phyloP scores from a whole-genome alignment of 2,329 filamentous ascomycete genomes.

The Aspergillus ibericus region DNA sequence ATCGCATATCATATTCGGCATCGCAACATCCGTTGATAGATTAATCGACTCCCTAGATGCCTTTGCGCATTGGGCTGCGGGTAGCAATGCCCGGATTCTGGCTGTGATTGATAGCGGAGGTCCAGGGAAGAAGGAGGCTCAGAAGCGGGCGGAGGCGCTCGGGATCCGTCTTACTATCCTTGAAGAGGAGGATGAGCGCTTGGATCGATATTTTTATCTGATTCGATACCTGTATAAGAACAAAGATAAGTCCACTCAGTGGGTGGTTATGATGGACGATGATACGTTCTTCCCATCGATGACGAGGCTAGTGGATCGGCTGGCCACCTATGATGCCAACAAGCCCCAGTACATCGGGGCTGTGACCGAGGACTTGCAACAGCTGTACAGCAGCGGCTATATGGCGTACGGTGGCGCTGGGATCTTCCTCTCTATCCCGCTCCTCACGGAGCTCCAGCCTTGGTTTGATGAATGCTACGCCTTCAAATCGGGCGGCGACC shows the following conservation, averaged over 20 bases:
- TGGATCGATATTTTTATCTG: slow-evolving; percentile 55
- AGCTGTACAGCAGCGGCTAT: slow-evolving; percentile 50
- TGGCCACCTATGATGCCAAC: slow-evolving; percentile 48
- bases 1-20: slow-evolving; percentile 53
- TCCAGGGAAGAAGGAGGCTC: slow-evolving; percentile 18
- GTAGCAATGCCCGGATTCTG: slow-evolving; percentile 50
- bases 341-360: slow-evolving; percentile 54
- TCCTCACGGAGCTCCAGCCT: slow-evolving; percentile 48
- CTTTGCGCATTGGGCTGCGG: slow-evolving; percentile 55
- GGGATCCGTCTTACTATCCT: slow-evolving; percentile 40
- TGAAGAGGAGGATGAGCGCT: slow-evolving; percentile 20
- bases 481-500: slow-evolving; percentile 49
- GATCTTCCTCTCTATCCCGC: slow-evolving; percentile 53
- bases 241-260: slow-evolving; percentile 43
- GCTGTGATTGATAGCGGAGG: slow-evolving; percentile 45
- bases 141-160: slow-evolving; percentile 26
- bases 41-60: slow-evolving; percentile 48
- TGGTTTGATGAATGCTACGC: slow-evolving; percentile 50
- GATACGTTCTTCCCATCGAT: slow-evolving; percentile 62
- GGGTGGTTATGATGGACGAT: slow-evolving; percentile 58
- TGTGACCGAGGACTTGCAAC: slow-evolving; percentile 53
- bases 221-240: slow-evolving; percentile 47
- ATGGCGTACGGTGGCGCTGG: slow-evolving; percentile 62
- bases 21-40: slow-evolving; percentile 52
- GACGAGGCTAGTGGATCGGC: slow-evolving; percentile 45